These are phyloP conservation scores for Calocera cornea DNA, from an alignment of 768 basidiomycete genomes.

Conservation along the genomic window DNA sequence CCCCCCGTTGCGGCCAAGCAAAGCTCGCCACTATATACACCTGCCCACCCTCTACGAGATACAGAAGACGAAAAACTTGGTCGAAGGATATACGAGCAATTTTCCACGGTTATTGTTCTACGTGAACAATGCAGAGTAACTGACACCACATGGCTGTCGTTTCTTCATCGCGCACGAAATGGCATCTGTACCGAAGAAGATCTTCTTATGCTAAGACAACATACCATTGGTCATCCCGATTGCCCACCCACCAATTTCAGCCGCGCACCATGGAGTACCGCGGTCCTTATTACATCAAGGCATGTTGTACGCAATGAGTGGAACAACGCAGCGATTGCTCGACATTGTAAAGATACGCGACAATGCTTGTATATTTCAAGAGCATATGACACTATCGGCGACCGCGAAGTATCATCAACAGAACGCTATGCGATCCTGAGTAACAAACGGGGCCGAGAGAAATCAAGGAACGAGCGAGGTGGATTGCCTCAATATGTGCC, in stretches of 20 bases:
- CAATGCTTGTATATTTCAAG: slow-evolving; percentile 19
- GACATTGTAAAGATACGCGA: slow-evolving; percentile 18
- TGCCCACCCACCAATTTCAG: slow-evolving; percentile 16
- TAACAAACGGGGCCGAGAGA: slow-evolving; percentile 2
- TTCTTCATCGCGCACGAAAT: slow-evolving; percentile 21
- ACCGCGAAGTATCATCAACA: slow-evolving; percentile 6
- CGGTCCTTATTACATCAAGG: slow-evolving; percentile 27
- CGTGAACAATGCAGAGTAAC: slow-evolving; percentile 26
- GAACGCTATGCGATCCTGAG: slow-evolving; percentile 7
- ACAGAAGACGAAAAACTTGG: slow-evolving; percentile 16
- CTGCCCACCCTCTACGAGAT: background rate
- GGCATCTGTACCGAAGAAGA: slow-evolving; percentile 21
- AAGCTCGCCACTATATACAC: background rate
- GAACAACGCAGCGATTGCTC: slow-evolving; percentile 23
- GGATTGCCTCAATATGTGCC: slow-evolving; percentile 17
- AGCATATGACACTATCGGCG: slow-evolving; percentile 23
- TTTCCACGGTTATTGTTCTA: slow-evolving; percentile 27
- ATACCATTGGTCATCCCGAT: slow-evolving; percentile 15
- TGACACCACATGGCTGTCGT: slow-evolving; percentile 23
- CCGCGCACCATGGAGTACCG: slow-evolving; percentile 23
- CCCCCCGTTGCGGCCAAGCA: slow-evolving; percentile 25
- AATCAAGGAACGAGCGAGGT: slow-evolving; percentile 2
- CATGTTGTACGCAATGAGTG: slow-evolving; percentile 25
- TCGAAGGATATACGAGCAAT: slow-evolving; percentile 20
- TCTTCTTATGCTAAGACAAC: slow-evolving; percentile 19